Percentiles rank a stretch among this genome's conserved stretches.
Evolutionary conservation across 2,329 filamentous ascomycete species (phyloP).

Genomic region (Alternaria postmessia): DNA sequence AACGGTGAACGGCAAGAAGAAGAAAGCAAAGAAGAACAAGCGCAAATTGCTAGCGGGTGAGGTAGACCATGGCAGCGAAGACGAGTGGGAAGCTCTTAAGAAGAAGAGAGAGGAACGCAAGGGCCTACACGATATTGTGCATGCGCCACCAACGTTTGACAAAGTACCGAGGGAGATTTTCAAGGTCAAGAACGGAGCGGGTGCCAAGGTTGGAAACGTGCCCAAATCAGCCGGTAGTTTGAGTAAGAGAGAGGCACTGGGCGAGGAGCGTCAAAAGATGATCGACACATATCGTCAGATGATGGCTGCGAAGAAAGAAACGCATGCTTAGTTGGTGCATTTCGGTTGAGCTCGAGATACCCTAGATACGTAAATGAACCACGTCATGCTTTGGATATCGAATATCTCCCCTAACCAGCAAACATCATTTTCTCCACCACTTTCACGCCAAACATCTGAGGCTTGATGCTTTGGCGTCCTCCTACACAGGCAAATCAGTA

Average conservation of each 20-base stretch:
- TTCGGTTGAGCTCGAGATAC: background rate
- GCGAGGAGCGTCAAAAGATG: constrained; percentile 72
- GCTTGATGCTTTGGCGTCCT: background rate
- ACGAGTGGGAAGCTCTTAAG: constrained; percentile 81
- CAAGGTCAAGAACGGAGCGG: constrained; percentile 69
- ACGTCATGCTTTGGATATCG: background rate
- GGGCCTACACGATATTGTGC: constrained; percentile 66
- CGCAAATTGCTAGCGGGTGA: constrained; percentile 60
- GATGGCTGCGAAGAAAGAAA: constrained; percentile 59
- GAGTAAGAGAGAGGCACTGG: constrained; percentile 75
- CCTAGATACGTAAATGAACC: background rate
- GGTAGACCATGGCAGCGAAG: constrained; percentile 67
- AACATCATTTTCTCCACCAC: background rate
- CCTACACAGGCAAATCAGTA: background rate
- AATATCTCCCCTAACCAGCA: background rate
- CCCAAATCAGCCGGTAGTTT: constrained; percentile 75
- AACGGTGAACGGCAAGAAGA: constrained; percentile 56
- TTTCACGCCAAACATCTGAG: background rate
- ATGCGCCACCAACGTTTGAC: constrained; percentile 78
- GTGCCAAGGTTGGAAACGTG: constrained; percentile 72
- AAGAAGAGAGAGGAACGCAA: constrained; percentile 63
- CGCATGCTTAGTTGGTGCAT: background rate
- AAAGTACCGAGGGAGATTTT: constrained; percentile 69
- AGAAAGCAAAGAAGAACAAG: constrained; percentile 59
- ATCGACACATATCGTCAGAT: constrained; percentile 76